phyloP scores from a whole-genome alignment of 257 asterid species.

The Marsdenia floribunda region DNA sequence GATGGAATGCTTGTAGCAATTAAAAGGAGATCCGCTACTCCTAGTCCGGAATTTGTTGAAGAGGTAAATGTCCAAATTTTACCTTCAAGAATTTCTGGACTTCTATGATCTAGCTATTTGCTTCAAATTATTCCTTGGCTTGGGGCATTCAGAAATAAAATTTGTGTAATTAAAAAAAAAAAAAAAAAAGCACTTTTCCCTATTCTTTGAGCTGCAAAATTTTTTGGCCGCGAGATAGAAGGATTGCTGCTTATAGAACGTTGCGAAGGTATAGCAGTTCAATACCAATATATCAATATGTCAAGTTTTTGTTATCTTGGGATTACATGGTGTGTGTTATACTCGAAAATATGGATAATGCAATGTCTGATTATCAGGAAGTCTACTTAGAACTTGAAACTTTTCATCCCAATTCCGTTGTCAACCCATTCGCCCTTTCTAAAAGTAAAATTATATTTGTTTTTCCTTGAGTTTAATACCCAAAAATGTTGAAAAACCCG shows the following conservation, averaged over 20 bases:
- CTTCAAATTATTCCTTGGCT: background rate
- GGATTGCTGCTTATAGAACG: background rate
- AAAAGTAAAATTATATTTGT: background rate
- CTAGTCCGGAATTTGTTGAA: conserved; percentile 61
- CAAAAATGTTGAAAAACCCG: conserved; percentile 5
- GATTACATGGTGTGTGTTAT: background rate
- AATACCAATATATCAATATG: background rate
- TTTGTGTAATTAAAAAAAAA: background rate
- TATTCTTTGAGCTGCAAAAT: background rate
- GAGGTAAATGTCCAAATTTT: conserved; percentile 42
- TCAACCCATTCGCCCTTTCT: background rate
- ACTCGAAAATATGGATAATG: background rate
- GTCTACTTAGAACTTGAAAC: background rate
- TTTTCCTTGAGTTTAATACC: conserved; percentile 8
- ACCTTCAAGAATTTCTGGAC: background rate
- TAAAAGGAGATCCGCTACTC: conserved; percentile 56
- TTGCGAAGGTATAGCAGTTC: background rate
- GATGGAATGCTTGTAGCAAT: conserved; percentile 89
- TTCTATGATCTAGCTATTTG: background rate
- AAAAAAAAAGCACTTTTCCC: no score
- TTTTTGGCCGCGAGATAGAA: background rate
- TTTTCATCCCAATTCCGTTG: conserved; percentile 5
- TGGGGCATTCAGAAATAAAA: conserved; percentile 1
- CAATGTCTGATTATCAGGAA: background rate
- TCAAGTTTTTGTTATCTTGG: background rate